A percentile compares a stretch with the other conserved stretches of the same genome.
Evolutionary conservation across 1,284 basidiomycete genomes (phyloP).

Genomic region (Cryptococcus floricola): DNA sequence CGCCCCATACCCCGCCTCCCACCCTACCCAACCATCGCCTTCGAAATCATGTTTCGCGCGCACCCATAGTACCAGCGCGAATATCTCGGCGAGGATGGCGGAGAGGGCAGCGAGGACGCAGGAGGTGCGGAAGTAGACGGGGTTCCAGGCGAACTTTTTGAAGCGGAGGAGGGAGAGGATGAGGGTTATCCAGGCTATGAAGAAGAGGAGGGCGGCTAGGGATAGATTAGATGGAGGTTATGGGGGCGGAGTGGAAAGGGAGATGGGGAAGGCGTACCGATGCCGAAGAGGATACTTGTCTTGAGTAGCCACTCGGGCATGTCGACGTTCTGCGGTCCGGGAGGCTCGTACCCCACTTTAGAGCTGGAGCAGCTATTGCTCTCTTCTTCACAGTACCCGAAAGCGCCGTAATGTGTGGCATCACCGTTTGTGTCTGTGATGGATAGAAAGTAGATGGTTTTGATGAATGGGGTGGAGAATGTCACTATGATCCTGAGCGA

Average conservation of each 20-base stretch:
- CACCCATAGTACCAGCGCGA: constrained; percentile 26
- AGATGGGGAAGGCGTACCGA: constrained; percentile 19
- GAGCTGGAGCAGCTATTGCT: constrained; percentile 1
- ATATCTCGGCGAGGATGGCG: constrained; percentile 23
- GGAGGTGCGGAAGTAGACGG: constrained; percentile 26
- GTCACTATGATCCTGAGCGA: constrained; percentile 20
- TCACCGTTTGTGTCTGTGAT: neutral
- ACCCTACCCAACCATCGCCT: neutral
- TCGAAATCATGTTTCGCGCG: constrained; percentile 14
- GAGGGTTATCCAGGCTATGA: constrained; percentile 25
- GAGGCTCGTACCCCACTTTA: constrained; percentile 16
- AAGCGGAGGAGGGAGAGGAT: constrained; percentile 20
- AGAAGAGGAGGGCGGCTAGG: constrained; percentile 24
- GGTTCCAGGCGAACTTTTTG: constrained; percentile 26
- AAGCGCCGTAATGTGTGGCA: constrained; percentile 18
- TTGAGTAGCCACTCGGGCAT: constrained; percentile 20
- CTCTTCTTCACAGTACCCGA: constrained; percentile 22
- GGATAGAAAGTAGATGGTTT: constrained; percentile 25
- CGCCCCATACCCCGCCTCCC: constrained; percentile 20
- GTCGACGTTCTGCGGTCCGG: constrained; percentile 11
- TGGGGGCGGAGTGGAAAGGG: neutral
- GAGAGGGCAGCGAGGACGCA: constrained; percentile 22
- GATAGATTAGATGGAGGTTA: neutral
- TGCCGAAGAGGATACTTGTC: constrained; percentile 22
- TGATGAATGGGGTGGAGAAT: constrained; percentile 31